Conservation (phyloP, 352 stramenopile species). For the Globisporangium cylindrosporum region DNA sequence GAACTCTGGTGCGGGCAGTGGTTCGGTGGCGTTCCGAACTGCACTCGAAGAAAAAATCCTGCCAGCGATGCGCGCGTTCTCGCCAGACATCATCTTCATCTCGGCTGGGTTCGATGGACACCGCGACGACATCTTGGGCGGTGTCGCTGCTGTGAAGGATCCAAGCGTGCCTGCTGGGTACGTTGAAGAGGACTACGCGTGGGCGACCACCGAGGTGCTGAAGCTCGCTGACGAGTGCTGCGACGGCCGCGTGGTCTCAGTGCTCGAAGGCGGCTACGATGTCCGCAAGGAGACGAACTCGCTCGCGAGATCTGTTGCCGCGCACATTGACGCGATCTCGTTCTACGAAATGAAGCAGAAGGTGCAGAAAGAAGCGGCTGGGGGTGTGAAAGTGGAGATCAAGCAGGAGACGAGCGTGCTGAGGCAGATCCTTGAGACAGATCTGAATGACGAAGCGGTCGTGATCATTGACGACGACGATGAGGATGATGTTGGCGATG, state of each 20-base stretch:
- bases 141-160: constrained; percentile 73
- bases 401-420: constrained; percentile 42
- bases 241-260: constrained; percentile 76
- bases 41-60: constrained; percentile 61
- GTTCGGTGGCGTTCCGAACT: constrained; percentile 61
- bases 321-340: constrained; percentile 73
- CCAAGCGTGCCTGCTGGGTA: constrained; percentile 74
- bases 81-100: constrained; percentile 86
- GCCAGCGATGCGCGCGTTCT: constrained; percentile 71
- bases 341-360: constrained; percentile 45
- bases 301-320: constrained; percentile 75
- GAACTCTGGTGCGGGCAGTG: constrained; percentile 61
- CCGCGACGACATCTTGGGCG: constrained; percentile 81
- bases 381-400: constrained; percentile 19
- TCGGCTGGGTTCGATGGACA: constrained; percentile 88
- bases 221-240: constrained; percentile 75
- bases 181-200: constrained; percentile 80
- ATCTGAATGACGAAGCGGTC: constrained; percentile 41
- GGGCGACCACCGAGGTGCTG: constrained; percentile 75
- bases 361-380: constrained; percentile 8
- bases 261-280: constrained; percentile 86
- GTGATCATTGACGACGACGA: constrained; percentile 59
- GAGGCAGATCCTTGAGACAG: constrained; percentile 46
- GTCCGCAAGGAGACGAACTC: constrained; percentile 79
- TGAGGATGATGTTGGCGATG: constrained; percentile 20